Evolutionary conservation across 1,139 yeast genomes (phyloP).

Genomic region (Protomyces macrosporus): DNA sequence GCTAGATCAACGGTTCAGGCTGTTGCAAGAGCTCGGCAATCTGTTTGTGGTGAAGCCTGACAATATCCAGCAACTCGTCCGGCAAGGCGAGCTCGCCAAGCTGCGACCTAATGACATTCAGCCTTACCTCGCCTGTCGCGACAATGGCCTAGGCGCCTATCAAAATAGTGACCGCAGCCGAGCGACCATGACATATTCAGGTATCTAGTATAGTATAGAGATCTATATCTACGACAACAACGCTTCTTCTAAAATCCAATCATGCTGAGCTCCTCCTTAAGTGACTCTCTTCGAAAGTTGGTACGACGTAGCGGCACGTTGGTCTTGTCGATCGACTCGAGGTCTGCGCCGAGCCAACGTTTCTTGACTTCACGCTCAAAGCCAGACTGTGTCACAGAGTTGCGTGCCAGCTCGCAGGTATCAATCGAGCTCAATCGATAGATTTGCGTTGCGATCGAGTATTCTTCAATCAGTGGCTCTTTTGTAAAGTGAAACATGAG

Average conservation of each 20-base stretch:
- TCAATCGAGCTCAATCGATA: constrained; percentile 90
- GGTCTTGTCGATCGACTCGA: constrained; percentile 68
- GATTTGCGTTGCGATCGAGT: constrained; percentile 95
- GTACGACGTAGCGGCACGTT: constrained; percentile 59
- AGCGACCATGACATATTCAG: background rate
- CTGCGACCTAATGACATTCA: constrained; percentile 58
- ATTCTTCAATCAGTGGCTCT: constrained; percentile 96
- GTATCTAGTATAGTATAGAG: background rate
- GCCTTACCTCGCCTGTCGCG: constrained; percentile 30
- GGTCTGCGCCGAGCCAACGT: constrained; percentile 87
- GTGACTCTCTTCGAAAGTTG: constrained; percentile 2
- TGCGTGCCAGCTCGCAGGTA: constrained; percentile 84
- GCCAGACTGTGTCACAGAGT: constrained; percentile 86
- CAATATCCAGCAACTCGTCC: constrained; percentile 67
- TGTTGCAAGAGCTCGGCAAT: constrained; percentile 77
- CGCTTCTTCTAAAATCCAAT: background rate
- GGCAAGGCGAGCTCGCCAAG: constrained; percentile 71
- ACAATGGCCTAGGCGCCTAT: background rate
- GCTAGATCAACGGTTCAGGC: constrained; percentile 62
- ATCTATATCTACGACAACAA: background rate
- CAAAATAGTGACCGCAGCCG: background rate
- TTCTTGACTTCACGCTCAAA: constrained; percentile 78
- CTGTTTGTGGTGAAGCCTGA: constrained; percentile 65
- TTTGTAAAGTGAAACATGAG: constrained; percentile 92
- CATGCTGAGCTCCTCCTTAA: constrained; percentile 6